phyloP scores from a whole-genome alignment of 1,284 basidiomycete species.

The Boletus semigastroideus region DNA sequence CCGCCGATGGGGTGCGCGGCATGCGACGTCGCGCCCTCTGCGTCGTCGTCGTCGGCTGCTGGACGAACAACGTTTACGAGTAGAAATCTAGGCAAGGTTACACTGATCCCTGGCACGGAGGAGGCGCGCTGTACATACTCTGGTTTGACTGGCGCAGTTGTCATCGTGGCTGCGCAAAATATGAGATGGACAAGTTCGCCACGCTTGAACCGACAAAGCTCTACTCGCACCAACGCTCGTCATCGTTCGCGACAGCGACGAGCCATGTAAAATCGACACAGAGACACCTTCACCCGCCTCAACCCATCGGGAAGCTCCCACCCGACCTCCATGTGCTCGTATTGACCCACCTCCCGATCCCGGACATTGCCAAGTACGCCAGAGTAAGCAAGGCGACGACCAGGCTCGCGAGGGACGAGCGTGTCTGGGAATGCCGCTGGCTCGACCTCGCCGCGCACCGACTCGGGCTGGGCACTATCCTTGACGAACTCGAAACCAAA shows the following conservation, averaged over 20 bases:
- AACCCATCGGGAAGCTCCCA: conserved; percentile 71
- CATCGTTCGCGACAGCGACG: conserved; percentile 5
- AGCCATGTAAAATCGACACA: conserved; percentile 14
- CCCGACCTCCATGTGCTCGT: conserved; percentile 74
- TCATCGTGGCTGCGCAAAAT: conserved; percentile 19
- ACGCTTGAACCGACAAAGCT: conserved; percentile 74
- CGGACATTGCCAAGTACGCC: conserved; percentile 77
- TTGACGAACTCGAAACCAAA: conserved; percentile 60
- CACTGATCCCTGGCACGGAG: no score
- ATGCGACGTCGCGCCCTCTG: conserved; percentile 61
- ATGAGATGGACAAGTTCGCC: conserved; percentile 74
- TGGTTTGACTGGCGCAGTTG: conserved; percentile 69
- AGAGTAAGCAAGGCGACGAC: conserved; percentile 65
- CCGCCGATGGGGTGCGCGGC: conserved; percentile 25
- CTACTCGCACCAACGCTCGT: conserved; percentile 36
- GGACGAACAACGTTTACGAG: conserved; percentile 41
- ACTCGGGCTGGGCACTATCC: conserved; percentile 43
- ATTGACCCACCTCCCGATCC: conserved; percentile 69
- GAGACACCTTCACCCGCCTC: conserved; percentile 8
- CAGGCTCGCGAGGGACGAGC: conserved; percentile 66
- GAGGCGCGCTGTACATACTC: conserved; percentile 40
- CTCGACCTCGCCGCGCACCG: conserved; percentile 50
- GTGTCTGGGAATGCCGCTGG: conserved; percentile 76
- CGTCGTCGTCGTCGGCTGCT: conserved; percentile 71
- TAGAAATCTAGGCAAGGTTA: conserved; percentile 50